A percentile compares a stretch with the other conserved stretches of the same genome.
Evolutionary conservation across 208 protist species (phyloP).

Genomic region (Trypanosoma scelopori): DNA sequence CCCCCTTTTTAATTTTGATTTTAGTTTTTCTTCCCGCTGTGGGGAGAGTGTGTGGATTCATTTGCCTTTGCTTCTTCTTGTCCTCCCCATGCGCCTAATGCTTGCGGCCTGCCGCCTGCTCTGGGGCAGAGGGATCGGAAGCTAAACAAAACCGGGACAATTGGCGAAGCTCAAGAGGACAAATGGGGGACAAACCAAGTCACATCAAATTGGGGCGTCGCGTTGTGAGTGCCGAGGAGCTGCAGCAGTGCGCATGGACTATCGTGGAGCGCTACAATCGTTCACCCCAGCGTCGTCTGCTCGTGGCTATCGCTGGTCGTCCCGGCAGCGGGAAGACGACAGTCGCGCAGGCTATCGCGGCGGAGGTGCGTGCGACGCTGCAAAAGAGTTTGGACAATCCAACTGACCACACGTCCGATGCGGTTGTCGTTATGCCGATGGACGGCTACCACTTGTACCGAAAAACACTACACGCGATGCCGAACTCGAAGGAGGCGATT

Average conservation of each 20-base stretch:
- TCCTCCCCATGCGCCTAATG: too few relatives aligned
- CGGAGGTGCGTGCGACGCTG: slow-evolving; percentile 32
- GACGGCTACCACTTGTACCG: slow-evolving; percentile 82
- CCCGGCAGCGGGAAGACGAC: slow-evolving; percentile 81
- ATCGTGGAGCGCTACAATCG: slow-evolving; percentile 24
- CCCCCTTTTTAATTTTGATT: too few relatives aligned
- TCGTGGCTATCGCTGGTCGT: slow-evolving; percentile 74
- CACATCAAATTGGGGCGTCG: background rate
- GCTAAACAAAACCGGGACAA: too few relatives aligned
- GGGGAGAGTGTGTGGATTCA: too few relatives aligned
- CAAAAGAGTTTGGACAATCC: slow-evolving; percentile 13
- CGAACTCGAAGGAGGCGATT: slow-evolving; percentile 55
- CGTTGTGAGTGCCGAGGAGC: slow-evolving; percentile 20
- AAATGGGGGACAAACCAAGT: background rate
- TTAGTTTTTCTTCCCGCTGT: too few relatives aligned
- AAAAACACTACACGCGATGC: slow-evolving; percentile 48
- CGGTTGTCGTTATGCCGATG: slow-evolving; percentile 74
- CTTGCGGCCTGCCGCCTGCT: too few relatives aligned
- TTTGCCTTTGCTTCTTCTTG: too few relatives aligned
- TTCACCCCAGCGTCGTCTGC: slow-evolving; percentile 34
- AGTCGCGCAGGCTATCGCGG: slow-evolving; percentile 38
- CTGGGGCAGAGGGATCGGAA: too few relatives aligned
- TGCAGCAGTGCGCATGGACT: slow-evolving; percentile 14
- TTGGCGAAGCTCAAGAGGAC: background rate
- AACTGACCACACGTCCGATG: slow-evolving; percentile 1